Evolutionary conservation across 2,329 filamentous ascomycete genomes (phyloP).

Genomic region (Arthrobotrys pseudoclavata): DNA sequence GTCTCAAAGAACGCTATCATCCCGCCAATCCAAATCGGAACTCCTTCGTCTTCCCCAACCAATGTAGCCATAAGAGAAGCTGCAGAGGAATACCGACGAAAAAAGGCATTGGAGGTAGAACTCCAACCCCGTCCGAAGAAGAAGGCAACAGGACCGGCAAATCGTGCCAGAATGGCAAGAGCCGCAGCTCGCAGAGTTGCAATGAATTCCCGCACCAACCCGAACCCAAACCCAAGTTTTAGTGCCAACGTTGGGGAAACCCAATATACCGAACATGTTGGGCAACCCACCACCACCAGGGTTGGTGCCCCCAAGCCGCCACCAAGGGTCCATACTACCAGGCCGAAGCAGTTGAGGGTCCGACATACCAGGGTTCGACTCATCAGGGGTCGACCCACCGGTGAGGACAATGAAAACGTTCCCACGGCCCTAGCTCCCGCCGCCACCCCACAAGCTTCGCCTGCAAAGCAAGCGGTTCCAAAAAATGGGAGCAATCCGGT

Average conservation of each 20-base stretch:
- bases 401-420: neutral
- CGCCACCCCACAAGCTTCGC: neutral
- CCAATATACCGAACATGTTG: neutral
- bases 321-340: neutral
- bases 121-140: neutral
- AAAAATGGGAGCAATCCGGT: no score
- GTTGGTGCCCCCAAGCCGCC: neutral
- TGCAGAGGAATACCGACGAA: neutral
- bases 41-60: slow-evolving; percentile 5
- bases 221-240: neutral
- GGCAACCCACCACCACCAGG: neutral
- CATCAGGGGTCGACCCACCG: neutral
- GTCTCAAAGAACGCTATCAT: neutral
- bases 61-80: slow-evolving; percentile 1
- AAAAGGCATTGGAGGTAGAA: neutral
- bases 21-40: neutral
- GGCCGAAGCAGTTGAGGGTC: neutral
- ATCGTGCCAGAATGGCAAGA: neutral
- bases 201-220: neutral
- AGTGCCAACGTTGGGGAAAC: neutral
- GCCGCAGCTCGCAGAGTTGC: neutral
- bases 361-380: neutral
- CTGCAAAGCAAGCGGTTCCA: neutral
- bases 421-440: neutral
- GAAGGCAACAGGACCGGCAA: neutral